Percentiles rank a stretch among this genome's conserved stretches.
Evolutionary conservation across 805 yeast genomes (phyloP).

Genomic region (Ogataea minuta): DNA sequence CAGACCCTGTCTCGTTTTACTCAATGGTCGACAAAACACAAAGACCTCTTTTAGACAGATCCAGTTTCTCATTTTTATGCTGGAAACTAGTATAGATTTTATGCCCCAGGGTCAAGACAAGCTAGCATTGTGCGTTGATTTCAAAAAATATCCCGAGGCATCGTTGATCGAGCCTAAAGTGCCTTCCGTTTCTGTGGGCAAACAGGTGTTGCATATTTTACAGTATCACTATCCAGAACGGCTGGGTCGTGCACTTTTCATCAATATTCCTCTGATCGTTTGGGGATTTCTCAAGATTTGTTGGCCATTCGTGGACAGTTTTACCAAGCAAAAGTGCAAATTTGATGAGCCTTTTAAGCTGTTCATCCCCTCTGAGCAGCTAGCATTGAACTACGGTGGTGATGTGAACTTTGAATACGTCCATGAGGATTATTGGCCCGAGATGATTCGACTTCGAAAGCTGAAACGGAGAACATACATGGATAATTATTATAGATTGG

Average conservation of each 20-base stretch:
- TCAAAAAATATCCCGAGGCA: constrained; percentile 70
- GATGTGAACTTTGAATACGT: constrained; percentile 76
- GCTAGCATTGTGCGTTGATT: constrained; percentile 86
- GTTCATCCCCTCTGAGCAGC: constrained; percentile 77
- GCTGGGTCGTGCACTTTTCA: constrained; percentile 84
- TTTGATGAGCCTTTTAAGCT: constrained; percentile 85
- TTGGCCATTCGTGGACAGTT: constrained; percentile 94
- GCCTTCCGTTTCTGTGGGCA: constrained; percentile 83
- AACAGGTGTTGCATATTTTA: constrained; percentile 84
- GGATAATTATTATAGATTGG: constrained; percentile 68
- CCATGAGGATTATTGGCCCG: constrained; percentile 82
- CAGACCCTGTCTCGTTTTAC: constrained; percentile 89
- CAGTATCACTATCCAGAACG: constrained; percentile 98
- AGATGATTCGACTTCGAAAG: constrained; percentile 57
- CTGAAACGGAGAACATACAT: constrained; percentile 57
- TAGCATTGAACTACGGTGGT: constrained; percentile 85
- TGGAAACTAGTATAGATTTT: constrained; percentile 86
- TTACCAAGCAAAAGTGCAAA: constrained; percentile 89
- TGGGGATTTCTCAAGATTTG: constrained; percentile 91
- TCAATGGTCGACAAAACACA: constrained; percentile 97
- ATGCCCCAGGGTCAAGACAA: constrained; percentile 98
- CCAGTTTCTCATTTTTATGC: constrained; percentile 88
- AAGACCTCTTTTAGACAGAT: constrained; percentile 86
- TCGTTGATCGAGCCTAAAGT: constrained; percentile 38
- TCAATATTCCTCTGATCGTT: constrained; percentile 93